Conservation (phyloP, 805 yeast genomes). For the Candida ipomoeae region DNA sequence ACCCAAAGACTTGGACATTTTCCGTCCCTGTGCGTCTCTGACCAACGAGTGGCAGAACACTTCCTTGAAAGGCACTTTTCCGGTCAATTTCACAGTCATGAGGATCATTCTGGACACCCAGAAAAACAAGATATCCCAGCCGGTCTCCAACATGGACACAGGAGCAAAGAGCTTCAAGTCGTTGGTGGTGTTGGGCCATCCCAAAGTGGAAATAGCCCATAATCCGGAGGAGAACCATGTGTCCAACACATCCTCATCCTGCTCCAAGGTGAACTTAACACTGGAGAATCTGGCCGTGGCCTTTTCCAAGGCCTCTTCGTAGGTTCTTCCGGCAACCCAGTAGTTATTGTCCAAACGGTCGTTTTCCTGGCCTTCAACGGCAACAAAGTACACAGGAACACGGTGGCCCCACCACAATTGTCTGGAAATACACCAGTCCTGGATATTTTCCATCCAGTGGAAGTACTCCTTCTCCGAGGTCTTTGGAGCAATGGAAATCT, state of each 20-base stretch:
- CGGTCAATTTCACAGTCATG: conserved; percentile 85
- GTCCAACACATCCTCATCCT: conserved; percentile 97
- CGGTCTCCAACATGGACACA: conserved; percentile 92
- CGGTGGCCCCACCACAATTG: conserved; percentile 94
- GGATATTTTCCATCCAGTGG: conserved; percentile 93
- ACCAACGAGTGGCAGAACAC: conserved; percentile 98
- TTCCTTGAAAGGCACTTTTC: conserved; percentile 87
- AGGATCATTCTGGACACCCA: conserved; percentile 98
- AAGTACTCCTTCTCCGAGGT: conserved; percentile 89
- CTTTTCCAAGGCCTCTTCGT: conserved; percentile 80
- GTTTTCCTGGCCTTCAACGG: conserved; percentile 69
- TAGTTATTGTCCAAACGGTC: conserved; percentile 58
- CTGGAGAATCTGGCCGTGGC: conserved; percentile 73
- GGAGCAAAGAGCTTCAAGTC: conserved; percentile 83
- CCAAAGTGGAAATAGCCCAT: conserved; percentile 96
- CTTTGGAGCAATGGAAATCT: conserved; percentile 78
- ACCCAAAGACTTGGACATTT: conserved; percentile 97
- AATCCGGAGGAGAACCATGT: conserved; percentile 98
- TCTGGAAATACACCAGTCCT: conserved; percentile 99
- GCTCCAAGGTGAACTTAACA: conserved; percentile 69
- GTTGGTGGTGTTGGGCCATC: conserved; percentile 81
- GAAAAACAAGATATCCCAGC: conserved; percentile 98
- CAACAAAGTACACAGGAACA: conserved; percentile 90
- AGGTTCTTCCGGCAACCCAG: conserved; percentile 89
- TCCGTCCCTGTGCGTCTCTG: conserved; percentile 98